Conservation (phyloP, 2,329 filamentous ascomycete genomes). For the Rhytidhysteron rufulum region DNA sequence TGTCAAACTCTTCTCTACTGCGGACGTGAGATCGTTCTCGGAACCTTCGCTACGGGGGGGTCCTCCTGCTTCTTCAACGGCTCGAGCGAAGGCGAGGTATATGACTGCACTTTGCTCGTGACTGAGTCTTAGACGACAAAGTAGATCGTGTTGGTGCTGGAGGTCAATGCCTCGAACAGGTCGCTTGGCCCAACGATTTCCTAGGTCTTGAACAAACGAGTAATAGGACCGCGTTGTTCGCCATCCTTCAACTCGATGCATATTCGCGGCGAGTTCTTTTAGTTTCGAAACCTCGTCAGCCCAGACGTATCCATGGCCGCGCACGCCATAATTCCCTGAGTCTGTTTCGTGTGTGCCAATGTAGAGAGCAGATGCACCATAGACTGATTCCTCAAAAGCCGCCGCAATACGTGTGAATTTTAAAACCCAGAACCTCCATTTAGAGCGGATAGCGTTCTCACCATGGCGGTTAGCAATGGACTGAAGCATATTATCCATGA, state of each 20-base stretch:
- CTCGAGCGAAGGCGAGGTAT: conserved; percentile 73
- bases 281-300: conserved; percentile 74
- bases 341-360: conserved; percentile 70
- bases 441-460: conserved; percentile 79
- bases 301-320: conserved; percentile 95
- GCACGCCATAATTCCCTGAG: conserved; percentile 49
- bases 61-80: conserved; percentile 53
- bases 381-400: conserved; percentile 92
- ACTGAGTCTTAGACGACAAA: conserved; percentile 75
- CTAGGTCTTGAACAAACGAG: conserved; percentile 71
- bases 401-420: conserved; percentile 91
- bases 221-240: conserved; percentile 93
- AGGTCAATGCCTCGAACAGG: conserved; percentile 81
- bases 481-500: conserved; percentile 80
- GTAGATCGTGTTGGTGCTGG: conserved; percentile 86
- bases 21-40: conserved; percentile 15
- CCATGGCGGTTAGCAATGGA: conserved; percentile 84
- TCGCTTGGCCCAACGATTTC: conserved; percentile 36
- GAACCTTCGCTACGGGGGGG: conserved; percentile 10
- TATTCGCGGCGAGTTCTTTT: conserved; percentile 85
- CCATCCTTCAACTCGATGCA: conserved; percentile 94
- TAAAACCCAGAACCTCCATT: conserved; percentile 91
- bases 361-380: conserved; percentile 84
- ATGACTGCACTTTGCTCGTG: conserved; percentile 76
- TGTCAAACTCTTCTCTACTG: conserved; percentile 15